Evolutionary conservation across 805 yeast genomes (phyloP).

Genomic region (Lachancea dasiensis): DNA sequence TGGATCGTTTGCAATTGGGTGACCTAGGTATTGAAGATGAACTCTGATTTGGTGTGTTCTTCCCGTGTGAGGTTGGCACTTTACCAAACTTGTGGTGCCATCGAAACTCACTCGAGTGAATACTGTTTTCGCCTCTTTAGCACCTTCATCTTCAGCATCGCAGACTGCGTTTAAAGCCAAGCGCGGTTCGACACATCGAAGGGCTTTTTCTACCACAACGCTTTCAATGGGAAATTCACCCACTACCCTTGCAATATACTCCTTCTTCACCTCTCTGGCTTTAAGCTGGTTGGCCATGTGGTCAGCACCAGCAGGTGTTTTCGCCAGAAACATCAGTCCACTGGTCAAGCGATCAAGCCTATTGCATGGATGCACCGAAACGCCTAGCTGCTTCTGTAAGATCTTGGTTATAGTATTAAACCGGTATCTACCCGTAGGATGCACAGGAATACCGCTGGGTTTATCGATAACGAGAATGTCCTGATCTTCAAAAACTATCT

Average conservation of each 20-base stretch:
- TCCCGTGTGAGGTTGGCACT: constrained; percentile 85
- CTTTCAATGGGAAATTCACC: constrained; percentile 75
- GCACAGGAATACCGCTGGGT: constrained; percentile 93
- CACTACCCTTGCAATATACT: constrained; percentile 79
- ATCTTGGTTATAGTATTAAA: constrained; percentile 72
- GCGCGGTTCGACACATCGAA: constrained; percentile 67
- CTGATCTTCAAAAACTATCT: constrained; percentile 68
- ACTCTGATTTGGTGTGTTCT: constrained; percentile 94
- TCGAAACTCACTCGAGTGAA: constrained; percentile 68
- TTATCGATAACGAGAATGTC: constrained; percentile 80
- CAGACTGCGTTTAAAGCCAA: constrained; percentile 57
- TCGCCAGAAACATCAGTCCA: constrained; percentile 89
- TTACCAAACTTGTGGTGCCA: constrained; percentile 56
- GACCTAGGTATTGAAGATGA: constrained; percentile 83
- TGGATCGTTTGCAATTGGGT: constrained; percentile 91
- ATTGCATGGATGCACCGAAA: constrained; percentile 77
- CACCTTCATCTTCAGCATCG: constrained; percentile 28
- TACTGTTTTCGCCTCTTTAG: constrained; percentile 65
- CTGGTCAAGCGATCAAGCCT: constrained; percentile 86
- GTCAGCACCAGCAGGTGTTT: constrained; percentile 73
- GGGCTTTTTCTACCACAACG: constrained; percentile 57
- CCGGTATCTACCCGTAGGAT: constrained; percentile 85
- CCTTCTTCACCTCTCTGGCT: constrained; percentile 69
- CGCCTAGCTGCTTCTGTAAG: constrained; percentile 61
- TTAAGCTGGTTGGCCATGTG: constrained; percentile 63